Evolutionary conservation across 345 rosid species (phyloP).

Genomic region (Corymbia maculata): DNA sequence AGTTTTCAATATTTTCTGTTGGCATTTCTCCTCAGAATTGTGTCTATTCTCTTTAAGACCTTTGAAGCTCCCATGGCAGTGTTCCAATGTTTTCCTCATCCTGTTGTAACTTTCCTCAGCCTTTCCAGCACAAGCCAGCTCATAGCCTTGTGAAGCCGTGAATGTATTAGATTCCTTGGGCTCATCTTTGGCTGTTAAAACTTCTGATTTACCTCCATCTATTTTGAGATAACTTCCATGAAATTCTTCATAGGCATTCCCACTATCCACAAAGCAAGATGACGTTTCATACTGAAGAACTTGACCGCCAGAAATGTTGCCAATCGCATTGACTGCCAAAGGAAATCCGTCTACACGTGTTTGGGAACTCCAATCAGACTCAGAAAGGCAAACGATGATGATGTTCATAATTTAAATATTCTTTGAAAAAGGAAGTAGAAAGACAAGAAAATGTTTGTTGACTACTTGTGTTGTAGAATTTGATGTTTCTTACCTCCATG

Average conservation of each 20-base stretch:
- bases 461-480: not conserved
- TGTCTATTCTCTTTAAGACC: conserved; percentile 18
- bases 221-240: conserved; percentile 55
- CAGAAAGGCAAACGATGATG: not conserved
- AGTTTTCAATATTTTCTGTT: conserved; percentile 6
- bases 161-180: conserved; percentile 22
- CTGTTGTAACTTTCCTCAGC: conserved; percentile 18
- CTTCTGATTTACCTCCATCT: conserved; percentile 25
- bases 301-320: conserved; percentile 43
- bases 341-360: conserved; percentile 40
- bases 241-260: conserved; percentile 55
- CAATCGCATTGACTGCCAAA: conserved; percentile 14
- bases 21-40: conserved; percentile 16
- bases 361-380: not conserved
- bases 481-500: conserved; percentile 44
- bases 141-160: conserved; percentile 11
- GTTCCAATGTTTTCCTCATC: conserved; percentile 24
- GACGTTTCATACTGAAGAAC: conserved; percentile 67
- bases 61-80: conserved; percentile 28
- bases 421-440: not conserved
- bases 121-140: conserved; percentile 17
- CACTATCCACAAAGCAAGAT: conserved; percentile 39
- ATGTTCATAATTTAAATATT: not conserved
- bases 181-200: conserved; percentile 16
- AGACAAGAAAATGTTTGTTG: not conserved